A percentile compares a stretch with the other conserved stretches of the same genome.
phyloP scores from a whole-genome alignment of 2,329 filamentous ascomycete species.

The Lachnellula suecica region DNA sequence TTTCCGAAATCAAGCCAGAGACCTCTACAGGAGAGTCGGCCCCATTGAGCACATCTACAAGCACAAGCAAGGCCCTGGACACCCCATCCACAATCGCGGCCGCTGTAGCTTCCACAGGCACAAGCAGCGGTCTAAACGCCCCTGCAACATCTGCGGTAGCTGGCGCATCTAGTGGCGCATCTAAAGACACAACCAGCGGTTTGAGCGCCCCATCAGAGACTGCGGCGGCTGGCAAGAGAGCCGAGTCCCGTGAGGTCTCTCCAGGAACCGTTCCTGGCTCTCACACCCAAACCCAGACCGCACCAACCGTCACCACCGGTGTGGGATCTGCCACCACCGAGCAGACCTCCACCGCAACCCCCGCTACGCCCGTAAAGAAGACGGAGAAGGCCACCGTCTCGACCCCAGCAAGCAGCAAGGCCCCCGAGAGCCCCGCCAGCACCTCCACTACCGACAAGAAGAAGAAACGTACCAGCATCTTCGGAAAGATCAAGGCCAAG shows the following conservation, averaged over 20 bases:
- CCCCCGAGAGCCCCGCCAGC: conserved; percentile 24
- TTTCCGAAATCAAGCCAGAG: conserved; percentile 57
- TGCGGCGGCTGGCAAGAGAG: conserved; percentile 5
- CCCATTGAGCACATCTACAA: too few relatives aligned
- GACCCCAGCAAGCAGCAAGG: conserved; percentile 26
- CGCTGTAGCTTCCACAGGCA: background rate
- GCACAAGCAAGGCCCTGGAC: conserved; percentile 36
- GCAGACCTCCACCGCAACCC: conserved; percentile 14
- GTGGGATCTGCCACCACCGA: conserved; percentile 21
- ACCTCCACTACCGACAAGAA: conserved; percentile 31
- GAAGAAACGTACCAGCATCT: conserved; percentile 36
- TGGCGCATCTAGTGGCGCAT: background rate
- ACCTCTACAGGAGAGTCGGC: conserved; percentile 30
- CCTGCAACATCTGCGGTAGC: too few relatives aligned
- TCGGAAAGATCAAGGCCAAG: conserved; percentile 52
- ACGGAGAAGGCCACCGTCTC: conserved; percentile 17
- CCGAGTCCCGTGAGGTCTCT: conserved; percentile 30
- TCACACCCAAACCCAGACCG: conserved; percentile 23
- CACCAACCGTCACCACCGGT: conserved; percentile 28
- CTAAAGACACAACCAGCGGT: conserved; percentile 7
- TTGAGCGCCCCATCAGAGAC: conserved; percentile 10
- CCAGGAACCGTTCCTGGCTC: conserved; percentile 29
- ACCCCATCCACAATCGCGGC: too few relatives aligned
- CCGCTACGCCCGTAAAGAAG: conserved; percentile 21
- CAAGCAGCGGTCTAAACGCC: conserved; percentile 41